Base-by-base conservation (phyloP, 1,139 yeast genomes). In the Nakaseomyces glabratus region DNA sequence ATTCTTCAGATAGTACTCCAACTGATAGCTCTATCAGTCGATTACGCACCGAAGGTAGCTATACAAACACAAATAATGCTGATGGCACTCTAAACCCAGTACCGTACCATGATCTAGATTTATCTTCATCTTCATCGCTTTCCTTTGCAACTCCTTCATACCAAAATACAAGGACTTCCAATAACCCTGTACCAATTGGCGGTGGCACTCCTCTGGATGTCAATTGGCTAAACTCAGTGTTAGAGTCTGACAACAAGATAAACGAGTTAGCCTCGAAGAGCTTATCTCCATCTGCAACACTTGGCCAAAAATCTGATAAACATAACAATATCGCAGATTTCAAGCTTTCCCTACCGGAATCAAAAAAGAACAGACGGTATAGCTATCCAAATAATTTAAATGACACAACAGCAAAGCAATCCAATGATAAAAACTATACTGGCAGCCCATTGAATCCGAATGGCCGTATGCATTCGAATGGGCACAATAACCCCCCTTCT, bases 61-160 rank as follows among this genome's bases (percentile, higher is more conserved):
- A n/a, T n/a, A n/a, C n/a, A n/a, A n/a, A n/a, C n/a, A n/a, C n/a
- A n/a, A n/a, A n/a, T n/a, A n/a, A n/a, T n/a, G n/a, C n/a, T n/a
- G n/a, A n/a, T n/a, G n/a, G n/a, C n/a, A n/a, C 21, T 19, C 30
- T 15, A 12, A 10, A 20, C 7, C 28, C 28, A 6, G 19, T 24
- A 10, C 30, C 20, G 30, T 26, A 26, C 30, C 30, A 26, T 12
- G 30, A 26, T 15, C 21, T 26, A 15, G 30, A 26, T 15, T n/a
- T 26, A 9, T 26, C 30, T 14, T 17, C 21, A 8, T 26, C 30
- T 14, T 26, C 30, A 3, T 26, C 30, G 14, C 14, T 26, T 4
- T 13, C 11, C 9, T 26, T 26, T 11, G 21, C 21, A 3, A 26
- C 30, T 4, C 30, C 30, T 14, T 6, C 14, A 2, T 18, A 26